Conservation (phyloP, 2,329 filamentous ascomycete genomes). For the Whalleya microplaca region DNA sequence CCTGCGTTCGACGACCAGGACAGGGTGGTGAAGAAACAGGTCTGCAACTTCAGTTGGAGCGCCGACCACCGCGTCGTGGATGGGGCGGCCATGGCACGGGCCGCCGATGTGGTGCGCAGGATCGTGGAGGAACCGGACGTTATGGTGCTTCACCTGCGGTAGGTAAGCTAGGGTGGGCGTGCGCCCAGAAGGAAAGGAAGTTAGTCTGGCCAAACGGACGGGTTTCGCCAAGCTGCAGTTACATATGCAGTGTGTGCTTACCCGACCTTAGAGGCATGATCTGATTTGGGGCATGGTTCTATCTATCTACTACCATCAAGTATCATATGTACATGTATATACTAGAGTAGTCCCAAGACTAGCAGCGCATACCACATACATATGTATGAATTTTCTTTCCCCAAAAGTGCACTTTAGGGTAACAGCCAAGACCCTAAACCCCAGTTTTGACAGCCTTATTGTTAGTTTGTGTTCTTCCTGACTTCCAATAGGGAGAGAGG, state of each 20-base stretch:
- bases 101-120: conserved; percentile 77
- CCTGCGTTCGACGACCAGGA: conserved; percentile 73
- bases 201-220: neutral
- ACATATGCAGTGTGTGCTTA: neutral
- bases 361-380: conserved; percentile 5
- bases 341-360: conserved; percentile 12
- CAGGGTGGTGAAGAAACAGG: conserved; percentile 72
- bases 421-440: neutral
- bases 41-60: conserved; percentile 94
- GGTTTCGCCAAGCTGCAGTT: neutral
- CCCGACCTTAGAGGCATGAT: conserved; percentile 6
- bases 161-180: conserved; percentile 29
- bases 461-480: neutral
- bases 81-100: conserved; percentile 90
- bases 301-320: conserved; percentile 17
- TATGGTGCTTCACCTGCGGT: conserved; percentile 84
- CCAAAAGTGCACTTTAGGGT: neutral
- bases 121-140: conserved; percentile 83
- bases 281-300: conserved; percentile 11
- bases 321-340: neutral
- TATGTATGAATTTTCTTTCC: neutral
- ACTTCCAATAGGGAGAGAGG: neutral
- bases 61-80: conserved; percentile 94
- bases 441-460: neutral
- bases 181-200: neutral